phyloP scores from a whole-genome alignment of 345 rosid genomes.

The Eucalyptus erythrocorys region DNA sequence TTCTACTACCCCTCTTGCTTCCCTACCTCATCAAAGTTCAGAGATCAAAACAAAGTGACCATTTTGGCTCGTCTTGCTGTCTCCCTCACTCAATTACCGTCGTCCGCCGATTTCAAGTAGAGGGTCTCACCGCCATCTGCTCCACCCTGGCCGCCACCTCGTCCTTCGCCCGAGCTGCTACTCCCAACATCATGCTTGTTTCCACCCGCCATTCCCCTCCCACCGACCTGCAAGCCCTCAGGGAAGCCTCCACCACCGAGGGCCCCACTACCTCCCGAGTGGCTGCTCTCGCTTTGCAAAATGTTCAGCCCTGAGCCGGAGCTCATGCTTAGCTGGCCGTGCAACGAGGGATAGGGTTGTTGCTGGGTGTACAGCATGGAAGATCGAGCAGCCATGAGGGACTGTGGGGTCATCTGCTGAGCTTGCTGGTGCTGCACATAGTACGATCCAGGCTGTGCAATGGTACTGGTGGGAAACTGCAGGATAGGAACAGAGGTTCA shows the following conservation, averaged over 20 bases:
- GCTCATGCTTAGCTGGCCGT: slow-evolving; percentile 86
- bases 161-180: slow-evolving; percentile 49
- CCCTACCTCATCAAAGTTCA: background rate
- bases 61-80: background rate
- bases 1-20: background rate
- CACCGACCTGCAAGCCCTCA: slow-evolving; percentile 29
- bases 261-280: slow-evolving; percentile 60
- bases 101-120: slow-evolving; percentile 74
- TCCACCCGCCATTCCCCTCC: slow-evolving; percentile 37
- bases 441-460: slow-evolving; percentile 74
- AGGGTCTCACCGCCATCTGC: slow-evolving; percentile 82
- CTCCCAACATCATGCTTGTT: slow-evolving; percentile 79
- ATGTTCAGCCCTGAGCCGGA: slow-evolving; percentile 54
- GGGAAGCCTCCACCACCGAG: slow-evolving; percentile 57
- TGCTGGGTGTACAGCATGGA: slow-evolving; percentile 88
- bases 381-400: slow-evolving; percentile 85
- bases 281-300: slow-evolving; percentile 41
- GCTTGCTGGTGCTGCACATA: slow-evolving; percentile 90
- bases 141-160: slow-evolving; percentile 46
- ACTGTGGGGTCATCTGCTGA: slow-evolving; percentile 81
- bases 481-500: background rate
- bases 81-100: slow-evolving; percentile 56
- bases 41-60: background rate
- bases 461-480: slow-evolving; percentile 64
- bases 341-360: slow-evolving; percentile 56